These are phyloP conservation scores for Cyanodermella asteris DNA, from an alignment of 2,329 filamentous ascomycete genomes.

Conservation along the genomic window DNA sequence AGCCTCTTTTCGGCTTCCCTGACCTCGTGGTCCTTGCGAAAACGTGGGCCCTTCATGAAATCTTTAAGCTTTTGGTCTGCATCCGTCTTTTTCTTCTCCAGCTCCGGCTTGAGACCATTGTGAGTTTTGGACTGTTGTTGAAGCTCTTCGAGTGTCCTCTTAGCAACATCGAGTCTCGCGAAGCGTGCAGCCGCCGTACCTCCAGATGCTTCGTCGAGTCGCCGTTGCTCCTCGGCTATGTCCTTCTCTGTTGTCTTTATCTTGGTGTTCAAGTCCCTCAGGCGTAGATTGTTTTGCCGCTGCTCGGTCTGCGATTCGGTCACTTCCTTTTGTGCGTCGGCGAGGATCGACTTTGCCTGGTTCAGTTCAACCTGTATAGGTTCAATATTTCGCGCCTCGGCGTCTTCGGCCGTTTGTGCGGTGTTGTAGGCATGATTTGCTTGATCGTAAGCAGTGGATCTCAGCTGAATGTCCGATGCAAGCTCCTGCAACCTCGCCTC, in stretches of 20 bases:
- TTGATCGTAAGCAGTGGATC: no score
- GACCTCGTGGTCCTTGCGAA: slow-evolving; percentile 32
- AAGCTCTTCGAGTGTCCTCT: slow-evolving; percentile 26
- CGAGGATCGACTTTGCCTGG: no score
- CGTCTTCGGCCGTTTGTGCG: no score
- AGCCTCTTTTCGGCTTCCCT: slow-evolving; percentile 29
- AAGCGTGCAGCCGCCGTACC: slow-evolving; percentile 43
- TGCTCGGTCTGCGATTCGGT: slow-evolving; percentile 31
- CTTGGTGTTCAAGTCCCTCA: slow-evolving; percentile 29
- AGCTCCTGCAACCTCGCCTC: no score
- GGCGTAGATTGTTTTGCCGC: slow-evolving; percentile 37
- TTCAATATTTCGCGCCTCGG: no score
- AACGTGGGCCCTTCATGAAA: slow-evolving; percentile 10
- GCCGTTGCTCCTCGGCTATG: slow-evolving; percentile 23
- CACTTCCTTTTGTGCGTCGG: slow-evolving; percentile 28
- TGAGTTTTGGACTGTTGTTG: slow-evolving; percentile 21
- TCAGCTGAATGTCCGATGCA: no score
- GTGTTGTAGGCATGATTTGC: no score
- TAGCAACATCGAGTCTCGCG: slow-evolving; percentile 35
- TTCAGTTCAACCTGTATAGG: no score
- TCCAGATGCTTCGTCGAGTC: slow-evolving; percentile 46
- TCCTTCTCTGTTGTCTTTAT: slow-evolving; percentile 21
- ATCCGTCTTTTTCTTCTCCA: slow-evolving; percentile 11
- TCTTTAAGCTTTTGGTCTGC: slow-evolving; percentile 13
- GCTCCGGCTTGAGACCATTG: slow-evolving; percentile 4